Evolutionary conservation across 768 basidiomycete species (phyloP).

Genomic region (Nidula microcarpa): DNA sequence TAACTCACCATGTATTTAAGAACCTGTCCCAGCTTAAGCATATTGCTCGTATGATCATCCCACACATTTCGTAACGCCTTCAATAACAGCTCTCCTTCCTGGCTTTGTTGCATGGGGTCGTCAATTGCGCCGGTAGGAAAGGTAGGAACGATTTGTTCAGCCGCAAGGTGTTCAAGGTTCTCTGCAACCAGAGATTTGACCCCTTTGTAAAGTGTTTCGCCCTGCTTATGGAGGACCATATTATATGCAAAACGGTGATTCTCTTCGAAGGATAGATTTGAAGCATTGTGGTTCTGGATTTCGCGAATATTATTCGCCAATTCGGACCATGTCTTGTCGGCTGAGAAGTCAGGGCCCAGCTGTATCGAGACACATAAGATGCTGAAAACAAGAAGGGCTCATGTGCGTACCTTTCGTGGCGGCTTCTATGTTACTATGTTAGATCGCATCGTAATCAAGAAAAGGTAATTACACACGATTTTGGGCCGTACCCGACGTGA

Average conservation of each 20-base stretch:
- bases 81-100: constrained; percentile 82
- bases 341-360: constrained; percentile 74
- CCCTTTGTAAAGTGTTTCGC: constrained; percentile 83
- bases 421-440: constrained; percentile 31
- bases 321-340: constrained; percentile 80
- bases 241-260: constrained; percentile 94
- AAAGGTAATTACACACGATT: constrained; percentile 37
- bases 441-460: constrained; percentile 1
- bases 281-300: constrained; percentile 93
- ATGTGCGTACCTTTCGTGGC: constrained; percentile 35
- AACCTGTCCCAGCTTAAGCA: constrained; percentile 85
- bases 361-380: constrained; percentile 17
- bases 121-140: constrained; percentile 72
- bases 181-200: constrained; percentile 74
- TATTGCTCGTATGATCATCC: constrained; percentile 90
- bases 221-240: constrained; percentile 85
- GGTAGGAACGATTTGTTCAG: constrained; percentile 70
- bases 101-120: constrained; percentile 72
- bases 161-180: constrained; percentile 79
- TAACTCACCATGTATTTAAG: constrained; percentile 90
- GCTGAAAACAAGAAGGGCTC: neutral
- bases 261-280: constrained; percentile 73
- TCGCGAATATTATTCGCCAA: constrained; percentile 85
- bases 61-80: constrained; percentile 83
- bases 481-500: constrained; percentile 36